Base-by-base conservation (phyloP, 2,329 filamentous ascomycete species). In the Pyrenophora seminiperda region DNA sequence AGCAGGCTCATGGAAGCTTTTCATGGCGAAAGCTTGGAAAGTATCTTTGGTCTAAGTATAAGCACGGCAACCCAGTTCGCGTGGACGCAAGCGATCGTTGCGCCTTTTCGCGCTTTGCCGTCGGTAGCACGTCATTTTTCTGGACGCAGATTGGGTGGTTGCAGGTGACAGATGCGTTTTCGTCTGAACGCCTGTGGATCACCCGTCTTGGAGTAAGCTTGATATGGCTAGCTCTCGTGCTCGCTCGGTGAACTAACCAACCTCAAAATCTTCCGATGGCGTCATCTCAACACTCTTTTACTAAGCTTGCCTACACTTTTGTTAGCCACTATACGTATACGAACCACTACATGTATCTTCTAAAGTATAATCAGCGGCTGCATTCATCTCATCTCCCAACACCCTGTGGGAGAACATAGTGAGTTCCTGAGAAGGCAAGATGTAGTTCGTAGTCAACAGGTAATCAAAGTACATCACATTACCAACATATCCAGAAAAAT, bases 121-220 rank as follows among this genome's bases (percentile, higher is more conserved):
- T 47, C 11, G 36, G 24, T 54, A 63, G 61, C 61, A 63, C 61
- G 59, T 47, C 54, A 63, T 63, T 41, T 63, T 24, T 6, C 32
- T 39, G 46, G 24, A 14, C 31, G 27, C 17, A 49, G 59, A 63
- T 63, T 63, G 61, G 61, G 17, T 33, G 45, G 42, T 15, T 20
- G 22, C 11, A 30, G 47, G 39, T 39, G 31, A n/a, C 24, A 24
- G 40, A 13, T 38, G 19, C 42, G 37, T 41, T 41, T 47, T 39
- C 42, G 31, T 41, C 15, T 17, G 7, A 34, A 31, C 13, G 30
- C 33, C 20, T 22, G 33, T 14, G 33, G 18, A 18, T 37, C 30
- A 10, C 6, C 24, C 9, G 10, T 36, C 32, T 30, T 18, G 17
- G 4, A 17, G 13, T 27, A 30, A 38, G 41, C n/a, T 18, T 9